These are phyloP conservation scores for Agarophyton chilense DNA, from an alignment of 23 red algal genomes.

Conservation along the genomic window DNA sequence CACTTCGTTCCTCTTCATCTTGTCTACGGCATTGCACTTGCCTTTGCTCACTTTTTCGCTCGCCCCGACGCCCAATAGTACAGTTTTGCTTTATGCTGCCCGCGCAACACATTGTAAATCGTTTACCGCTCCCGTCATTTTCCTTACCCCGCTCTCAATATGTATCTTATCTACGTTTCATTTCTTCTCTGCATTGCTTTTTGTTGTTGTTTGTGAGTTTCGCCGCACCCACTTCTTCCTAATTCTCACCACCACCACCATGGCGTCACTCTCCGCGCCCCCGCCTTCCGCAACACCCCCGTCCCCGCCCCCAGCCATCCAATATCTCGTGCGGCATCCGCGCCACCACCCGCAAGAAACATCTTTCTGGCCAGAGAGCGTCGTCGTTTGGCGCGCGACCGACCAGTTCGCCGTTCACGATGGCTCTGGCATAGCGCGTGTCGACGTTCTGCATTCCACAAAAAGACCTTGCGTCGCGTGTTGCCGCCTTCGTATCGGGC, in stretches of 20 bases:
- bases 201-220: no score
- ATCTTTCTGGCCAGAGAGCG: conserved; percentile 41
- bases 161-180: no score
- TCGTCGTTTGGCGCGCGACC: neutral
- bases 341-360: conserved; percentile 7
- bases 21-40: conserved; percentile 5
- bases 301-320: neutral
- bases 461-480: conserved; percentile 8
- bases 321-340: conserved; percentile 9
- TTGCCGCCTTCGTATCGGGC: neutral
- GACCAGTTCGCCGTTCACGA: conserved; percentile 40
- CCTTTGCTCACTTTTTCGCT: no score
- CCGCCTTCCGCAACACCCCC: no score
- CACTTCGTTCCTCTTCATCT: conserved; percentile 41
- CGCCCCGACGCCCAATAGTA: no score
- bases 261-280: no score
- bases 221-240: no score
- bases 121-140: no score
- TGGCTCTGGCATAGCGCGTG: conserved; percentile 47
- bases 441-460: neutral
- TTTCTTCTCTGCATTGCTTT: no score
- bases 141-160: no score
- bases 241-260: neutral
- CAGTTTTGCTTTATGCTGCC: no score
- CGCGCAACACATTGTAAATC: no score